Evolutionary conservation across 1,284 basidiomycete species (phyloP), one percentile per base, ranked within the genome.

Genomic region (Ceratobasidium papillatum): DNA sequence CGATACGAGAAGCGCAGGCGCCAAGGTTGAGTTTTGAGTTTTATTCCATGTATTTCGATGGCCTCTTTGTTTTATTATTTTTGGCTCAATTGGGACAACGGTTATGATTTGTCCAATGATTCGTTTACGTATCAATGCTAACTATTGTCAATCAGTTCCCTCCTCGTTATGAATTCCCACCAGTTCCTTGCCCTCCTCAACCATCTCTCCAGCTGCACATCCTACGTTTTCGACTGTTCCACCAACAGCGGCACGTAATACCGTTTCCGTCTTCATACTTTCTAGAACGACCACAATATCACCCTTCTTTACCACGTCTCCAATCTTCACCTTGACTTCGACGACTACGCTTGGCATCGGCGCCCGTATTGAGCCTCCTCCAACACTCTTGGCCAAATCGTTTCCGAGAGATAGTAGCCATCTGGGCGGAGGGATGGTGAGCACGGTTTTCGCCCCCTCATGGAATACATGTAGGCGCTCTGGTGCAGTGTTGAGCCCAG

Each of bases 231-330:
- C 88, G 1, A 96, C 89, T 7, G 89, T 84, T 11, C 94, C 95
- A 54, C 86, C 84, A 4, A 85, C 84, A 74, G 88, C 86, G 12
- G 93, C 89, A 75, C 94, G 86, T 78, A 98, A 81, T 54, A 93
- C 93, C 64, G 93, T 96, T 84, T 96, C 95, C 77, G 94, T 96
- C 88, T 98, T 98, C 95, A 97, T 98, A 79, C 94, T 96, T 84
- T 97, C 95, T 78, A 97, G 83, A 25, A 97, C 90, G 36, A 95
- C 90, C 12, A 94, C 86, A 8, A 88, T 89, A 80, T 96, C 91
- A 0, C 94, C 94, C 81, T 88, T 89, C 81, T 90, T 88, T n/a
- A 97, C 92, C 47, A 82, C 83, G 74, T 96, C 91, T 0, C 94
- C 95, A 2, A 87, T 84, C 75, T 85, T 85, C 30, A 96, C 94